These are phyloP conservation scores for Penicillium canariense DNA, from an alignment of 495 filamentous ascomycete species.

Conservation along the genomic window DNA sequence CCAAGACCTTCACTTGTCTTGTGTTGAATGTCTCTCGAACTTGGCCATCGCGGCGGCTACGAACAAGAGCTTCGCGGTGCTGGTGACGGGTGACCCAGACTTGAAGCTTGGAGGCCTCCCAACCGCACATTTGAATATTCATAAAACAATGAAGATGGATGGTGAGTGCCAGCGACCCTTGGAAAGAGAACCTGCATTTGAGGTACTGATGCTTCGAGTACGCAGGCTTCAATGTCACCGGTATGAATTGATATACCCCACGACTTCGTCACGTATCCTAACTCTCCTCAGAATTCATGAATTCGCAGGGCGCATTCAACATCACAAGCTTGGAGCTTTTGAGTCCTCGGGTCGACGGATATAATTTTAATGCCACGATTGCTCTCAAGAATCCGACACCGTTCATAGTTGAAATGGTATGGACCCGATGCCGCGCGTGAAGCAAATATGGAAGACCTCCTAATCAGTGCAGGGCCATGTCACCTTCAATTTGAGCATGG, in stretches of 20 bases:
- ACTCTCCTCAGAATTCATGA: slow-evolving; percentile 22
- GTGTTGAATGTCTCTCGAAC: slow-evolving; percentile 28
- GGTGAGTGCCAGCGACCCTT: neutral
- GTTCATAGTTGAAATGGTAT: slow-evolving; percentile 29
- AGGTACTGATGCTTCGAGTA: neutral
- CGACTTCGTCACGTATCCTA: neutral
- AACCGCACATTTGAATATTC: slow-evolving; percentile 29
- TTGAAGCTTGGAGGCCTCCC: slow-evolving; percentile 26
- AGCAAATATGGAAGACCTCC: neutral
- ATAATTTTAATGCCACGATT: slow-evolving; percentile 34
- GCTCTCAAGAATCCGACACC: slow-evolving; percentile 24
- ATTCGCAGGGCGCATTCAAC: slow-evolving; percentile 23
- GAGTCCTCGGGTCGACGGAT: slow-evolving; percentile 22
- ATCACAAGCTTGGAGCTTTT: slow-evolving; percentile 26
- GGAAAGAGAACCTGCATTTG: neutral
- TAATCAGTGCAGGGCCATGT: slow-evolving; percentile 22
- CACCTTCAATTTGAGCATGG: slow-evolving; percentile 30
- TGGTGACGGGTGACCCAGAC: slow-evolving; percentile 23
- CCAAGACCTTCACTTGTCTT: slow-evolving; percentile 29
- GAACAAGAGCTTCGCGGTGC: slow-evolving; percentile 21
- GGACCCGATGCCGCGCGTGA: neutral
- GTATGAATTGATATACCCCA: slow-evolving; percentile 5
- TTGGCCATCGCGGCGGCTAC: slow-evolving; percentile 23
- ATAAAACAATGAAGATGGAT: slow-evolving; percentile 28
- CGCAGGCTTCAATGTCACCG: slow-evolving; percentile 27